Evolutionary conservation across 2,329 filamentous ascomycete genomes (phyloP).

Genomic region (Exophiala lecanii-corni): DNA sequence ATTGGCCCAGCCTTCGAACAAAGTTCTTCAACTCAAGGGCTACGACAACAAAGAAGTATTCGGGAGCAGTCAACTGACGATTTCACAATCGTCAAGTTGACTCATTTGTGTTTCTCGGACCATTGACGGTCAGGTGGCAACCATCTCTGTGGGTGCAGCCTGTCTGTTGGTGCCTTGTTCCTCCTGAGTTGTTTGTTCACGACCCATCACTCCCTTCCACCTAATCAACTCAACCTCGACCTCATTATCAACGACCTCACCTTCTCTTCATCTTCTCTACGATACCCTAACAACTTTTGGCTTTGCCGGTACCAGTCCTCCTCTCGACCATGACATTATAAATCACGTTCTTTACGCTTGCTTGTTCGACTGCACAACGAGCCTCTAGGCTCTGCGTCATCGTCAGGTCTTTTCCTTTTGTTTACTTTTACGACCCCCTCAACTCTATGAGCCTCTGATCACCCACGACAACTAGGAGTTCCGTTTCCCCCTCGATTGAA

Average conservation of each 20-base stretch:
- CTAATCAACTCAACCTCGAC: background rate
- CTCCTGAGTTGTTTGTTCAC: background rate
- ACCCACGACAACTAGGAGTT: slow-evolving; percentile 27
- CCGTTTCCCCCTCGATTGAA: slow-evolving; percentile 13
- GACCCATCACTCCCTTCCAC: too few species aligned
- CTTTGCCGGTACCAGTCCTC: slow-evolving; percentile 20
- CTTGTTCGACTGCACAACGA: slow-evolving; percentile 27
- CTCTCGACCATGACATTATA: slow-evolving; percentile 24
- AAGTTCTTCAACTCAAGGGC: slow-evolving; percentile 12
- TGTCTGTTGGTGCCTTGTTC: background rate
- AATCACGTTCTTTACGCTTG: slow-evolving; percentile 24
- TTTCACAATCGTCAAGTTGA: slow-evolving; percentile 5
- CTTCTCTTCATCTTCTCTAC: slow-evolving; percentile 6
- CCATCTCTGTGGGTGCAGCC: slow-evolving; percentile 8
- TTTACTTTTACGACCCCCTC: slow-evolving; percentile 24
- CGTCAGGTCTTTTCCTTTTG: slow-evolving; percentile 22
- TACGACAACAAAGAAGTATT: background rate
- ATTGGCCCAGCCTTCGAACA: background rate
- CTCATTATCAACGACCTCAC: slow-evolving; percentile 3
- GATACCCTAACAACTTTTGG: slow-evolving; percentile 11
- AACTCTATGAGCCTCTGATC: slow-evolving; percentile 28
- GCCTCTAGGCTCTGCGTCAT: slow-evolving; percentile 26
- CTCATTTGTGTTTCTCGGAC: slow-evolving; percentile 5
- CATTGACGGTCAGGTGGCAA: slow-evolving; percentile 1
- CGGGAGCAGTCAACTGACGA: background rate